Conservation (phyloP, 129 eudicot species). For the Saposhnikovia divaricata region DNA sequence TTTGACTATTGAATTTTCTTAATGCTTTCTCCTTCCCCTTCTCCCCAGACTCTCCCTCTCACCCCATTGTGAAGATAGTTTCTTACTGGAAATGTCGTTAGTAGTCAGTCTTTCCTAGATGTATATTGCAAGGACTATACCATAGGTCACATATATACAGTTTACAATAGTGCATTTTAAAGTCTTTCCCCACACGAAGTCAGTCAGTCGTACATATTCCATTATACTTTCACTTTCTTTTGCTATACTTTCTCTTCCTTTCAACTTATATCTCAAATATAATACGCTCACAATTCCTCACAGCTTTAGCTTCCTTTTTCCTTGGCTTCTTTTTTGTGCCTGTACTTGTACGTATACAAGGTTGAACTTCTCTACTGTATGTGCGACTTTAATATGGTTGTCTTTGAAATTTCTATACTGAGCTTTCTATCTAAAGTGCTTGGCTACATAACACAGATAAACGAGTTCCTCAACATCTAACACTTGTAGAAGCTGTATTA, state of each 20-base stretch:
- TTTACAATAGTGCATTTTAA: too few relatives aligned
- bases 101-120: not conserved
- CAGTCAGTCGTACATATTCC: not conserved
- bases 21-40: not conserved
- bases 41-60: not conserved
- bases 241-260: not conserved
- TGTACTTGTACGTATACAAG: not conserved
- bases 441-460: not conserved
- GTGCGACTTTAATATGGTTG: not conserved
- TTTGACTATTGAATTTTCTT: not conserved
- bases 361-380: not conserved
- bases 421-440: not conserved
- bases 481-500: not conserved
- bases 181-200: too few relatives aligned
- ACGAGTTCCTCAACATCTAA: not conserved
- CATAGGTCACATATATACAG: not conserved
- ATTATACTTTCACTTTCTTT: not conserved
- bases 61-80: not conserved
- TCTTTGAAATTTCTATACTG: not conserved
- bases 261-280: not conserved
- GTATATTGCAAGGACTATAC: not conserved
- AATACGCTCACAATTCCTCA: not conserved
- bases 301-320: not conserved
- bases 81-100: not conserved
- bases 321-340: not conserved